Evolutionary conservation across 768 basidiomycete genomes (phyloP).

Genomic region (Mycena metata): DNA sequence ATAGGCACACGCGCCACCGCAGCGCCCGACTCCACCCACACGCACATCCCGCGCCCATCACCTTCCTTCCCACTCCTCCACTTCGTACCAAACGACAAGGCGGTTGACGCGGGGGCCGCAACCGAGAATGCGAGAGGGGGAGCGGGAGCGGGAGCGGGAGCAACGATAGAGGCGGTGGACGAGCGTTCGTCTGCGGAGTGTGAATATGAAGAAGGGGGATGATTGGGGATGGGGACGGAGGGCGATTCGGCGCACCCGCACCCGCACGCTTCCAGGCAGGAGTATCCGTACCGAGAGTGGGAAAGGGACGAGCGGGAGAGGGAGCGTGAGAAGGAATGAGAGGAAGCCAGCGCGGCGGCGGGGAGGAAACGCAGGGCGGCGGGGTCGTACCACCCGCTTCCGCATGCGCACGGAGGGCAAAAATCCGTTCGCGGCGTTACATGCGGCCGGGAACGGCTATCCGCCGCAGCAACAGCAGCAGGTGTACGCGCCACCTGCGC

Average conservation of each 20-base stretch:
- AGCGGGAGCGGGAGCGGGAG: no score
- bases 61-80: no score
- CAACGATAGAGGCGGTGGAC: neutral
- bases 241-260: no score
- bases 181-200: constrained; percentile 16
- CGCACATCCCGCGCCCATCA: constrained; percentile 8
- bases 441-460: neutral
- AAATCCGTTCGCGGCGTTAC: constrained; percentile 1
- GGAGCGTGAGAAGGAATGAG: constrained; percentile 12
- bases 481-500: no score
- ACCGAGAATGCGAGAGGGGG: no score
- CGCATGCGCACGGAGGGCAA: no score
- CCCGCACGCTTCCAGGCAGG: no score
- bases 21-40: constrained; percentile 17
- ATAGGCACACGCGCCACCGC: no score
- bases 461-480: neutral
- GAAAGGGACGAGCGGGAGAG: neutral
- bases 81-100: no score
- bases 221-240: neutral
- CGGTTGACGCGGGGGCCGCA: no score
- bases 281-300: no score
- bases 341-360: neutral
- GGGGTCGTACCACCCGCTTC: constrained; percentile 25
- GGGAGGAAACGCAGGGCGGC: constrained; percentile 35
- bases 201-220: neutral